These are phyloP conservation scores for Taxillus chinensis DNA, from an alignment of 164 flowering plant species.

Conservation along the genomic window DNA sequence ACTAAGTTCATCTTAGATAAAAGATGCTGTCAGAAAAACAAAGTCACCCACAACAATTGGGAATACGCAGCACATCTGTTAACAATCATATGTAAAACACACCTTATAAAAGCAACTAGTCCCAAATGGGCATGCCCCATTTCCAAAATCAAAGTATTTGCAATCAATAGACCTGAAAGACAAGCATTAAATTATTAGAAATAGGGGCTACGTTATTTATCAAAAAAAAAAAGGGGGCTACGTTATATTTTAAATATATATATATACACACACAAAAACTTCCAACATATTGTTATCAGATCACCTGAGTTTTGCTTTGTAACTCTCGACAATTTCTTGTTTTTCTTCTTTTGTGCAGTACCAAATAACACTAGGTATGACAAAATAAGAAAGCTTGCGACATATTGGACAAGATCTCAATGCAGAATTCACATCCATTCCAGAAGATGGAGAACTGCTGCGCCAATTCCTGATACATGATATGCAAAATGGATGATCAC, in stretches of 20 bases:
- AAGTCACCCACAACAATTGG: too few species aligned
- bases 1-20: too few species aligned
- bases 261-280: too few species aligned
- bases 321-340: conserved; percentile 66
- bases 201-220: too few species aligned
- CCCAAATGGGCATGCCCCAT: conserved; percentile 89
- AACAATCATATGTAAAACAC: not conserved
- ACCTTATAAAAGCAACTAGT: conserved; percentile 98
- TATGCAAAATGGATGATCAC: conserved; percentile 95
- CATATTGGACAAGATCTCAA: conserved; percentile 92
- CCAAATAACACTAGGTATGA: conserved; percentile 97
- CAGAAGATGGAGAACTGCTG: conserved; percentile 70
- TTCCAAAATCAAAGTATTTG: conserved; percentile 92
- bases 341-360: conserved; percentile 71
- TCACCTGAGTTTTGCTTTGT: conserved; percentile 85
- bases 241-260: too few species aligned
- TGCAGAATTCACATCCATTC: conserved; percentile 79
- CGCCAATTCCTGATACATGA: conserved; percentile 97
- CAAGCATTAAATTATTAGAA: not conserved
- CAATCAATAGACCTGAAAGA: conserved; percentile 82
- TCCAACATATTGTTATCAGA: not conserved
- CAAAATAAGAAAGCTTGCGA: conserved; percentile 90
- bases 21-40: too few species aligned
- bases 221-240: too few species aligned
- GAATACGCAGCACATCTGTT: not conserved